A percentile compares a stretch with the other conserved stretches of the same genome.
Evolutionary conservation across 2,329 filamentous ascomycete genomes (phyloP).

Genomic region (Alternaria gansuensis): DNA sequence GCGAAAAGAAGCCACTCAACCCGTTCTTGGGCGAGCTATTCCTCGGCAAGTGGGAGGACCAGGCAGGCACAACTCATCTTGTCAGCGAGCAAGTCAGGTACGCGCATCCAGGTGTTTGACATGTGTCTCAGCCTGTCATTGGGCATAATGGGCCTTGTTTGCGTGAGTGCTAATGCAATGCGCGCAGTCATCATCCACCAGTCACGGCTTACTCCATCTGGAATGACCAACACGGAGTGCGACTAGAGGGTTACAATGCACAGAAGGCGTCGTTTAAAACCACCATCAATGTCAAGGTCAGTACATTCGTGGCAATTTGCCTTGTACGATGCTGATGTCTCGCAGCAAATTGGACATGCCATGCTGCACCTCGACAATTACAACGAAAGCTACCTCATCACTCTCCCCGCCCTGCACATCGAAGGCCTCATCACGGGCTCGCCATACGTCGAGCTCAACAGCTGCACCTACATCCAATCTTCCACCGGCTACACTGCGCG

Average conservation of each 20-base stretch:
- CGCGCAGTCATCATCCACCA: slow-evolving; percentile 80
- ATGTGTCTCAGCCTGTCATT: not conserved
- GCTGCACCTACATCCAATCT: slow-evolving; percentile 83
- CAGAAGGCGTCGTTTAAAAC: slow-evolving; percentile 95
- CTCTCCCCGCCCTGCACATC: slow-evolving; percentile 88
- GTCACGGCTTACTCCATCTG: slow-evolving; percentile 93
- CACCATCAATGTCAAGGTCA: slow-evolving; percentile 85
- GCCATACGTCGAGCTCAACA: slow-evolving; percentile 91
- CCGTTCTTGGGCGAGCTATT: slow-evolving; percentile 96
- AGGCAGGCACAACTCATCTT: slow-evolving; percentile 81
- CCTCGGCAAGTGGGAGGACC: slow-evolving; percentile 87
- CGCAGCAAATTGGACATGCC: slow-evolving; percentile 83
- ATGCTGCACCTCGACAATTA: slow-evolving; percentile 75
- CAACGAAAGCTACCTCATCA: slow-evolving; percentile 85
- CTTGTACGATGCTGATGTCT: slow-evolving; percentile 11
- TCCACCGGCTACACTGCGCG: slow-evolving; percentile 87
- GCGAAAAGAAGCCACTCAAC: slow-evolving; percentile 97
- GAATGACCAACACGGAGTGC: slow-evolving; percentile 83
- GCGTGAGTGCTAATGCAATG: slow-evolving; percentile 19
- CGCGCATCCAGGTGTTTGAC: slow-evolving; percentile 11
- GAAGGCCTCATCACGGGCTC: slow-evolving; percentile 87
- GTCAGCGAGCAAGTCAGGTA: slow-evolving; percentile 93
- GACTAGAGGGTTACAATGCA: slow-evolving; percentile 85
- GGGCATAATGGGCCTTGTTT: not conserved
- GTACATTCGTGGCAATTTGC: rapidly evolving